These are phyloP conservation scores for Tylopilus sp. DNA, from an alignment of 768 basidiomycete genomes.

Conservation along the genomic window DNA sequence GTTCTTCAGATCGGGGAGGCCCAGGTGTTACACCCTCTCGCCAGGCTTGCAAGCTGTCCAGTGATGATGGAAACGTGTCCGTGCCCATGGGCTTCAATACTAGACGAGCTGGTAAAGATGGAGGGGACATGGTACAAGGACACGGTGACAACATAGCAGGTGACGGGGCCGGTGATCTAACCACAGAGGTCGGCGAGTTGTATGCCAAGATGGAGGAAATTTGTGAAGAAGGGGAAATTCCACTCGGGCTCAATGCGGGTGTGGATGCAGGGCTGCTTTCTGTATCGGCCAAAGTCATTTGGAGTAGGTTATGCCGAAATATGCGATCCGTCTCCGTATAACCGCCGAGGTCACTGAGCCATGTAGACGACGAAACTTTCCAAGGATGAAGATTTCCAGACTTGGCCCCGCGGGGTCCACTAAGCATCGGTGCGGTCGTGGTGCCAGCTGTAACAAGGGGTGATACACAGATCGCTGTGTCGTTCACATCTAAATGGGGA, in stretches of 20 bases:
- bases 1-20: constrained; percentile 16
- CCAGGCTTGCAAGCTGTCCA: constrained; percentile 30
- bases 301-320: constrained; percentile 24
- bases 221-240: constrained; percentile 18
- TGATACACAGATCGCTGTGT: constrained; percentile 9
- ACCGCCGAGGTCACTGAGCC: constrained; percentile 33
- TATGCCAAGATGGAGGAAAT: constrained; percentile 13
- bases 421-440: background rate
- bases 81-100: constrained; percentile 27
- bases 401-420: constrained; percentile 8
- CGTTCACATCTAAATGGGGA: constrained; percentile 9
- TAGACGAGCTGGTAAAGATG: constrained; percentile 16
- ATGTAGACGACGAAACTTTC: constrained; percentile 23
- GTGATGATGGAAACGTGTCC: constrained; percentile 30
- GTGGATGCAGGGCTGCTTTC: constrained; percentile 25
- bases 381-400: constrained; percentile 19
- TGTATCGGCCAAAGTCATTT: constrained; percentile 10
- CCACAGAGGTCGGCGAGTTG: constrained; percentile 11
- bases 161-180: constrained; percentile 15
- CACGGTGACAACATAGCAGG: constrained; percentile 11
- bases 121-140: constrained; percentile 12
- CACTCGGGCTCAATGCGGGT: constrained; percentile 22
- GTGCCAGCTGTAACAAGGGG: constrained; percentile 8
- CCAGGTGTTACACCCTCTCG: constrained; percentile 22
- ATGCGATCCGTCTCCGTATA: constrained; percentile 31